Conservation (phyloP, 164 flowering plant species). For the Liquidambar formosana region DNA sequence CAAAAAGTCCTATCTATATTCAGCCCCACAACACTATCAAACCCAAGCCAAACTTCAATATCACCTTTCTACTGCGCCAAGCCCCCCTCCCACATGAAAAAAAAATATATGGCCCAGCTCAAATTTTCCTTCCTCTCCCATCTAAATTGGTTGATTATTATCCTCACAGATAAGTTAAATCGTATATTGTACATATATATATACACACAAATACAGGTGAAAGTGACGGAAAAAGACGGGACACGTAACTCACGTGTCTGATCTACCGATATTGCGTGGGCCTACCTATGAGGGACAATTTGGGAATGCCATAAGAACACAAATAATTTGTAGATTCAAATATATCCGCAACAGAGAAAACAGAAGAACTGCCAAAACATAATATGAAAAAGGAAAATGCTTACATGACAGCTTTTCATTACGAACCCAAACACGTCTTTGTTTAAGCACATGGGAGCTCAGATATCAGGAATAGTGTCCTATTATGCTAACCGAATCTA, state of each 20-base stretch:
- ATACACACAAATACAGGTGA: neutral
- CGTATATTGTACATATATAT: neutral
- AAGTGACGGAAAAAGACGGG: neutral
- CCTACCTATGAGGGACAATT: neutral
- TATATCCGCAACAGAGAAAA: too few species aligned
- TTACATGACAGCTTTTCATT: too few species aligned
- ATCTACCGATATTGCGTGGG: neutral
- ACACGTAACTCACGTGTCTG: neutral
- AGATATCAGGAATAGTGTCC: too few species aligned
- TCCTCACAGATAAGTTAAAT: neutral
- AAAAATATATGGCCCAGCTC: too few species aligned
- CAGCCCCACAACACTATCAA: constrained; percentile 11
- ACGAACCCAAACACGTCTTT: too few species aligned
- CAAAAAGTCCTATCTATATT: neutral
- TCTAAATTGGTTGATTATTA: too few species aligned
- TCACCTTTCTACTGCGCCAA: neutral
- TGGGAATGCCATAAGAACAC: neutral
- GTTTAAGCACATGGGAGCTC: too few species aligned
- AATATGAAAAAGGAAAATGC: too few species aligned
- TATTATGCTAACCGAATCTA: too few species aligned
- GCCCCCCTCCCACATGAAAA: too few species aligned
- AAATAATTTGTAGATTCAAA: neutral
- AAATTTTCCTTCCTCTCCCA: too few species aligned
- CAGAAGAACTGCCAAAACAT: too few species aligned
- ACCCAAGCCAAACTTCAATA: neutral